These are phyloP conservation scores for Microcyclospora pomicola DNA, from an alignment of 2,329 filamentous ascomycete species.

Conservation along the genomic window DNA sequence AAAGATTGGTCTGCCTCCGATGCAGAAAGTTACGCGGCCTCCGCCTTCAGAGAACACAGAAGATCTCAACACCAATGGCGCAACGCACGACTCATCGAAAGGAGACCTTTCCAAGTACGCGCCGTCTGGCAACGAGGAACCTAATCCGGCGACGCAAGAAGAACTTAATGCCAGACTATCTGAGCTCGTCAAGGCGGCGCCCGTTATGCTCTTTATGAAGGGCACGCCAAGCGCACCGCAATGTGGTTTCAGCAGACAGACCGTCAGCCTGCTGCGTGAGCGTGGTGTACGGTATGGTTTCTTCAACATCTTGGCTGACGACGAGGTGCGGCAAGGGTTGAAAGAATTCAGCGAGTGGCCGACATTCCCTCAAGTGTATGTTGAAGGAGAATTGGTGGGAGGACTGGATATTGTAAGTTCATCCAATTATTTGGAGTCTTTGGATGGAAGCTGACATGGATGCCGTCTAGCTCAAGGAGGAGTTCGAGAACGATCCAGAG, in stretches of 20 bases:
- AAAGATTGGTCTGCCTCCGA: conserved; percentile 27
- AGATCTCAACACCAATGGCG: conserved; percentile 22
- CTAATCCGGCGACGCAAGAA: conserved; percentile 29
- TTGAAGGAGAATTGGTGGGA: conserved; percentile 78
- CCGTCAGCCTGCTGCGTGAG: conserved; percentile 76
- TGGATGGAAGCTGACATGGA: not conserved
- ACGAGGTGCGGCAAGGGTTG: conserved; percentile 88
- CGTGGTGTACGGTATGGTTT: conserved; percentile 92
- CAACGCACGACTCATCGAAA: conserved; percentile 2
- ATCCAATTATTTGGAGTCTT: not conserved
- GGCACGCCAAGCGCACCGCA: conserved; percentile 78
- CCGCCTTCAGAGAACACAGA: conserved; percentile 23
- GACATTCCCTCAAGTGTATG: conserved; percentile 90
- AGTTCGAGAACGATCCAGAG: conserved; percentile 67
- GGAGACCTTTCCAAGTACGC: conserved; percentile 31
- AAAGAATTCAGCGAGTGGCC: conserved; percentile 99
- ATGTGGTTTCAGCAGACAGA: conserved; percentile 84
- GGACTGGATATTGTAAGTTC: conserved; percentile 83
- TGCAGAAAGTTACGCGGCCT: conserved; percentile 31
- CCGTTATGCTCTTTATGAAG: conserved; percentile 99
- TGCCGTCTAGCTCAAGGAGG: conserved; percentile 66
- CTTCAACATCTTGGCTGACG: conserved; percentile 96
- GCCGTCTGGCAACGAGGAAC: conserved; percentile 29
- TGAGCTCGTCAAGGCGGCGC: conserved; percentile 84
- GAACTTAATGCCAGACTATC: conserved; percentile 68